These are phyloP conservation scores for Saitozyma podzolica DNA, from an alignment of 768 basidiomycete genomes.

Conservation along the genomic window DNA sequence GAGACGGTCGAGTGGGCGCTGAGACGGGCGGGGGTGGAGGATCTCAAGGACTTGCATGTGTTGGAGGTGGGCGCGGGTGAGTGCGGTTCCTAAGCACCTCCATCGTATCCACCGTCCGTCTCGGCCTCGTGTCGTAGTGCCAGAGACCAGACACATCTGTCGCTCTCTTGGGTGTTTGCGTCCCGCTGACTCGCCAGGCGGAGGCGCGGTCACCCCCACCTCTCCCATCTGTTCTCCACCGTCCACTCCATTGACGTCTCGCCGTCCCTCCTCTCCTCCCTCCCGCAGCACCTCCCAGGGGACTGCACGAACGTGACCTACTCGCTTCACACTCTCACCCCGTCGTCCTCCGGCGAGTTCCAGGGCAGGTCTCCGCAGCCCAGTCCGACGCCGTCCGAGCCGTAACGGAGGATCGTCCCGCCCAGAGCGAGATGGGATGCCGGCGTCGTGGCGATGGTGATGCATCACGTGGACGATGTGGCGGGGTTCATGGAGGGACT, in stretches of 20 bases:
- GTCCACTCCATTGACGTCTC: conserved; percentile 37
- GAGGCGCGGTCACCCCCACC: conserved; percentile 33
- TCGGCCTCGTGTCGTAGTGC: too few species aligned
- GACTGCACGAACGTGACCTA: conserved; percentile 9
- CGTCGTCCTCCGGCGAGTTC: conserved; percentile 24
- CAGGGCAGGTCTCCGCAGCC: background rate
- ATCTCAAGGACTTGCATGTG: too few species aligned
- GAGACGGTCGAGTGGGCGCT: too few species aligned
- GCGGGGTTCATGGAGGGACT: conserved; percentile 23
- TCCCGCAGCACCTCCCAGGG: conserved; percentile 8
- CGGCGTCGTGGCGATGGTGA: conserved; percentile 27
- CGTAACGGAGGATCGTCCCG: conserved; percentile 16
- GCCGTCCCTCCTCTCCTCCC: conserved; percentile 26
- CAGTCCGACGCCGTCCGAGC: conserved; percentile 16
- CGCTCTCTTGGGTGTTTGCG: too few species aligned
- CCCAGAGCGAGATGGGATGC: conserved; percentile 21
- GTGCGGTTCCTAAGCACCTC: too few species aligned
- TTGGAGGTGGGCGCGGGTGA: too few species aligned
- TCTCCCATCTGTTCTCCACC: conserved; percentile 20
- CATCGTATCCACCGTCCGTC: too few species aligned
- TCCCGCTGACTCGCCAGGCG: conserved; percentile 15
- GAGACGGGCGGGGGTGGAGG: too few species aligned
- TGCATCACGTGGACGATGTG: conserved; percentile 40
- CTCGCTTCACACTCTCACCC: conserved; percentile 27
- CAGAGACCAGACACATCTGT: too few species aligned